These are phyloP conservation scores for Salvia hispanica DNA, from an alignment of 257 asterid species.

Conservation along the genomic window DNA sequence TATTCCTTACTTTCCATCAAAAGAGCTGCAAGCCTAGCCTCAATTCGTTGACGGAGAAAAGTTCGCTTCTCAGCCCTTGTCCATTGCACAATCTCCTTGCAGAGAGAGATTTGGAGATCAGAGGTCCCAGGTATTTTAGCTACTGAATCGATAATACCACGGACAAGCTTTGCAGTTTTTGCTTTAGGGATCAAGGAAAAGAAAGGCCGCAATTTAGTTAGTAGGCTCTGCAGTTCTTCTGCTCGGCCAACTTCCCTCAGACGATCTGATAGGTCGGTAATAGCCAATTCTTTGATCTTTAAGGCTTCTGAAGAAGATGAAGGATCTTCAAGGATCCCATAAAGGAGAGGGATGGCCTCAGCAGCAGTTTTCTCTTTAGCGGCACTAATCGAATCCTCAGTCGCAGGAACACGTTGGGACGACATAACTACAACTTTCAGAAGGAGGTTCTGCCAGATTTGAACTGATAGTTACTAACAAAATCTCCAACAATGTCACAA, in stretches of 20 bases:
- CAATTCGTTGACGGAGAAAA: slow-evolving; percentile 64
- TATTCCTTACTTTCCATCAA: slow-evolving; percentile 61
- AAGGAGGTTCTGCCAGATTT: slow-evolving; percentile 35
- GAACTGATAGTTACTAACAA: slow-evolving; percentile 14
- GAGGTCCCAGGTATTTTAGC: slow-evolving; percentile 64
- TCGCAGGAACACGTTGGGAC: slow-evolving; percentile 44
- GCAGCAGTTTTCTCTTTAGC: slow-evolving; percentile 52
- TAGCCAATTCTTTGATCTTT: slow-evolving; percentile 57
- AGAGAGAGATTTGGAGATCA: slow-evolving; percentile 60
- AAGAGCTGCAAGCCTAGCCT: slow-evolving; percentile 65
- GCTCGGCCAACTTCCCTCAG: slow-evolving; percentile 60
- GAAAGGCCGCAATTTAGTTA: slow-evolving; percentile 53
- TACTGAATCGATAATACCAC: slow-evolving; percentile 54
- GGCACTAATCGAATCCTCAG: slow-evolving; percentile 52
- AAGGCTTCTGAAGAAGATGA: slow-evolving; percentile 62
- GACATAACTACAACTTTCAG: slow-evolving; percentile 42
- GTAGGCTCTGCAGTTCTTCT: slow-evolving; percentile 51
- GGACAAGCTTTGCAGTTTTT: slow-evolving; percentile 70
- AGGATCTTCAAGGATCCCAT: slow-evolving; percentile 49
- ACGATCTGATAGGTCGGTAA: slow-evolving; percentile 54
- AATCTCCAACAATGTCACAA: not conserved
- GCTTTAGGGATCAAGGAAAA: slow-evolving; percentile 68
- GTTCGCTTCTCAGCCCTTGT: slow-evolving; percentile 61
- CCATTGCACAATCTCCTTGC: slow-evolving; percentile 70
- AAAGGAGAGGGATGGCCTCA: slow-evolving; percentile 56